Conservation (phyloP, 2,329 filamentous ascomycete species). For the Aspergillus sp. region DNA sequence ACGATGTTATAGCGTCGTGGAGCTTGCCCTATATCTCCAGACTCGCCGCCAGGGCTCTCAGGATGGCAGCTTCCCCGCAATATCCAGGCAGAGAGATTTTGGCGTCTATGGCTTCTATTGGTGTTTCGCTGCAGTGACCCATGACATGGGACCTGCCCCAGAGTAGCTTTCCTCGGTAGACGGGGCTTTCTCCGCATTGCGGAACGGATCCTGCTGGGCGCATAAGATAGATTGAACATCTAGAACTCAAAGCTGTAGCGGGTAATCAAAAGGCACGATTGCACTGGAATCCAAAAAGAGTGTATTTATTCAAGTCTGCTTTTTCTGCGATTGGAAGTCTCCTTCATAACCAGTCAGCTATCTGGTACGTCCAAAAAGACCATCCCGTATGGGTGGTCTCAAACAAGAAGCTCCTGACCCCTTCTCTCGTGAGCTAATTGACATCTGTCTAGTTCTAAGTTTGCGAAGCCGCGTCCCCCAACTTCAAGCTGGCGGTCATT, state of each 20-base stretch:
- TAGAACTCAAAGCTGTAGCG: not conserved
- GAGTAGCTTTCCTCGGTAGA: not conserved
- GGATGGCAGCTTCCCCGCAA: not conserved
- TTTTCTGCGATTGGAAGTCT: not conserved
- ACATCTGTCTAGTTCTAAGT: not conserved
- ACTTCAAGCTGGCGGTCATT: not conserved
- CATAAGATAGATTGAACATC: not conserved
- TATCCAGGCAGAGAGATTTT: not conserved
- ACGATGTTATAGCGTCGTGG: not conserved
- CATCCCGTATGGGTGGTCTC: not conserved
- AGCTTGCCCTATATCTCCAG: not conserved
- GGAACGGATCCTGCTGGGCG: constrained; percentile 2
- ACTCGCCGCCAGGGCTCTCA: not conserved
- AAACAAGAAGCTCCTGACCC: not conserved
- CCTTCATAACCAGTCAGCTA: not conserved
- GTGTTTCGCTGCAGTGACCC: not conserved
- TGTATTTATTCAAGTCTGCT: not conserved
- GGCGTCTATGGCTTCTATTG: not conserved
- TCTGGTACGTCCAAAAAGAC: not conserved
- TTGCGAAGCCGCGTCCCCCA: not conserved
- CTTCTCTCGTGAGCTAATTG: not conserved
- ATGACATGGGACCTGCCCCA: not conserved
- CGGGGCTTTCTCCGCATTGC: constrained; percentile 8
- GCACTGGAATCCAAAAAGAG: not conserved
- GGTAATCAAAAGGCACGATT: not conserved